Evolutionary conservation across 768 basidiomycete species (phyloP).

Genomic region (Tulasnella sp.): DNA sequence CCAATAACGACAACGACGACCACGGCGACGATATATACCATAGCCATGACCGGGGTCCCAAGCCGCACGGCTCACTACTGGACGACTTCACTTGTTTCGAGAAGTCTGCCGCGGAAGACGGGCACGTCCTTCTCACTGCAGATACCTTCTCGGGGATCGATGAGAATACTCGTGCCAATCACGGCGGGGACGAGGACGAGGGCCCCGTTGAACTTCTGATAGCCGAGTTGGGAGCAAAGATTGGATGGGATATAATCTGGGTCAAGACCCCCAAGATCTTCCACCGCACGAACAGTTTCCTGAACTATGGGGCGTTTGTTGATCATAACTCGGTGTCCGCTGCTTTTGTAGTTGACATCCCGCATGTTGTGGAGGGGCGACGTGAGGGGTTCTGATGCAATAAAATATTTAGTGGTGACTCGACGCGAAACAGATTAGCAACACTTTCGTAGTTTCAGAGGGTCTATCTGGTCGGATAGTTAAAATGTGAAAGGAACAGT

Average conservation of each 20-base stretch:
- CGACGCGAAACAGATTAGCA: too few species aligned
- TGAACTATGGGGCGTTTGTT: background rate
- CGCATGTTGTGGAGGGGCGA: background rate
- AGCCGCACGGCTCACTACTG: background rate
- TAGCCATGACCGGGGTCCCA: background rate
- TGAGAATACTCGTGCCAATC: background rate
- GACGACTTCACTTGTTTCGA: background rate
- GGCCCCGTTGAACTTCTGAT: background rate
- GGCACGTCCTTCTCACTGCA: background rate
- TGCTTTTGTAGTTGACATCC: background rate
- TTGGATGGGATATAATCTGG: constrained; percentile 6
- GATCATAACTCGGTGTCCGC: background rate
- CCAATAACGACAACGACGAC: background rate
- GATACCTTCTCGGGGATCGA: background rate
- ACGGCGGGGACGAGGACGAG: background rate
- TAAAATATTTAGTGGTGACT: too few species aligned
- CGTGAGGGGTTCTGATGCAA: too few species aligned
- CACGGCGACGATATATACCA: background rate
- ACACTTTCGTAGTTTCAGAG: too few species aligned
- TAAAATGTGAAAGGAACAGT: too few species aligned
- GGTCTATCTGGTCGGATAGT: too few species aligned
- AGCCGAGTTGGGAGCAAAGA: background rate
- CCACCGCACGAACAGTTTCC: background rate
- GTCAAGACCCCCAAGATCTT: background rate
- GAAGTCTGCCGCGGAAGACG: too few species aligned